Conservation (phyloP, 495 filamentous ascomycete genomes). For the Xylaria palmicola region DNA sequence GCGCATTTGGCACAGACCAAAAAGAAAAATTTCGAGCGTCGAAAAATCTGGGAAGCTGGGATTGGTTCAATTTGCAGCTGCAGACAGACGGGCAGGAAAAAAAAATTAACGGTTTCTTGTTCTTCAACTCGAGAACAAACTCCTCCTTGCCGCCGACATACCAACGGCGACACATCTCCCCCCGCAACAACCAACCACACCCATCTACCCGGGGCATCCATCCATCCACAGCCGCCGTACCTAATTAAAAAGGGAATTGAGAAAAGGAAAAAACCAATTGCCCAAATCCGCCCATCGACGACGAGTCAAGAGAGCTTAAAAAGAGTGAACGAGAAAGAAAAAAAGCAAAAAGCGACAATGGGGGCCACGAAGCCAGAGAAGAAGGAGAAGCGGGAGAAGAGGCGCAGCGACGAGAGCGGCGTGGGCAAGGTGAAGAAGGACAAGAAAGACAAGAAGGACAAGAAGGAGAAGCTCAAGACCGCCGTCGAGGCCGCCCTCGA, state of each 20-base stretch:
- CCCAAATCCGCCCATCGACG: neutral
- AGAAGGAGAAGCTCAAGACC: slow-evolving; percentile 59
- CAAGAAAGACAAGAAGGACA: slow-evolving; percentile 69
- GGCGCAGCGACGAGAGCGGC: slow-evolving; percentile 72
- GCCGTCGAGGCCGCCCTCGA: slow-evolving; percentile 52
- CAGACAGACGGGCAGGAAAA: no score
- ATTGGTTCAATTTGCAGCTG: neutral
- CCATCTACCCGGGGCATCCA: no score
- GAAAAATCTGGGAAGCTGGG: neutral
- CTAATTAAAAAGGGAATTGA: no score
- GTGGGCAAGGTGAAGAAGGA: slow-evolving; percentile 70
- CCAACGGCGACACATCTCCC: no score
- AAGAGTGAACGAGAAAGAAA: neutral
- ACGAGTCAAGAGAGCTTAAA: neutral
- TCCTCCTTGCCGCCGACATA: no score
- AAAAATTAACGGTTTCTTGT: no score
- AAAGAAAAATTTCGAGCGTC: slow-evolving; percentile 18
- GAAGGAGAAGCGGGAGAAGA: slow-evolving; percentile 77
- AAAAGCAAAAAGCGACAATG: slow-evolving; percentile 23
- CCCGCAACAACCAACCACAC: no score
- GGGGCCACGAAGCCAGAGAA: slow-evolving; percentile 50
- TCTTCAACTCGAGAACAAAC: no score
- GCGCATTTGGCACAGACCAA: slow-evolving; percentile 12
- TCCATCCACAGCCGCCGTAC: no score
- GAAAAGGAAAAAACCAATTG: no score